Percentiles rank a stretch among this genome's conserved stretches.
Evolutionary conservation across 805 yeast species (phyloP).

Genomic region (Saccharomycopsis fibuligera): DNA sequence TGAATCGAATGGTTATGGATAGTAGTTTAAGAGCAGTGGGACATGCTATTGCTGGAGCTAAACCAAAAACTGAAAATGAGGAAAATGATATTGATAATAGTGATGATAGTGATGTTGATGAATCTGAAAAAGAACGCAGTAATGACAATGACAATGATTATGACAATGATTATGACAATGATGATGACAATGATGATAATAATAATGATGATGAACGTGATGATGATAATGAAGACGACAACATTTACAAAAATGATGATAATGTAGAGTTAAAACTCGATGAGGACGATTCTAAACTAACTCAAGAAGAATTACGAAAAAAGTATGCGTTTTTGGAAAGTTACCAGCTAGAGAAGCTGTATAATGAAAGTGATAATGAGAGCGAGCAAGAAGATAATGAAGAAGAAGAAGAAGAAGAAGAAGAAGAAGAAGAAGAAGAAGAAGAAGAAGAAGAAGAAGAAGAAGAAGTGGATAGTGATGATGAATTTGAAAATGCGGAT

Average conservation of each 20-base stretch:
- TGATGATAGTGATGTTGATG: conserved; percentile 16
- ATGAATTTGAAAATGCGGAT: too few relatives aligned
- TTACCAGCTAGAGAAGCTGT: conserved; percentile 7
- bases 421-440: conserved; percentile 18
- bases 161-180: conserved; percentile 27
- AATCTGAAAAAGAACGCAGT: conserved; percentile 25
- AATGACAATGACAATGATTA: conserved; percentile 25
- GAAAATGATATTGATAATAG: conserved; percentile 20
- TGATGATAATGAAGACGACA: conserved; percentile 16
- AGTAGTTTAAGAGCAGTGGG: conserved; percentile 34
- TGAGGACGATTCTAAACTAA: conserved; percentile 32
- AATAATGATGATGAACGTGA: conserved; percentile 25
- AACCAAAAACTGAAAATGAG: conserved; percentile 20
- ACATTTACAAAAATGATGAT: too few relatives aligned
- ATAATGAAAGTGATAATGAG: conserved; percentile 13
- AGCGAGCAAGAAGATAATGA: conserved; percentile 20
- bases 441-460: conserved; percentile 2
- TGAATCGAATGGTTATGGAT: conserved; percentile 27
- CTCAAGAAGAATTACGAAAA: conserved; percentile 37
- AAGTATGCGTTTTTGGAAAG: conserved; percentile 33
- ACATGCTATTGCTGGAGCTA: conserved; percentile 24
- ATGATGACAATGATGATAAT: conserved; percentile 30
- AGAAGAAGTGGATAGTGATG: conserved; percentile 5
- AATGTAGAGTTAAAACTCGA: too few relatives aligned
- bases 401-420: conserved; percentile 19